Evolutionary conservation across 495 filamentous ascomycete genomes (phyloP).

Genomic region (Massariosphaeria phaeospora): DNA sequence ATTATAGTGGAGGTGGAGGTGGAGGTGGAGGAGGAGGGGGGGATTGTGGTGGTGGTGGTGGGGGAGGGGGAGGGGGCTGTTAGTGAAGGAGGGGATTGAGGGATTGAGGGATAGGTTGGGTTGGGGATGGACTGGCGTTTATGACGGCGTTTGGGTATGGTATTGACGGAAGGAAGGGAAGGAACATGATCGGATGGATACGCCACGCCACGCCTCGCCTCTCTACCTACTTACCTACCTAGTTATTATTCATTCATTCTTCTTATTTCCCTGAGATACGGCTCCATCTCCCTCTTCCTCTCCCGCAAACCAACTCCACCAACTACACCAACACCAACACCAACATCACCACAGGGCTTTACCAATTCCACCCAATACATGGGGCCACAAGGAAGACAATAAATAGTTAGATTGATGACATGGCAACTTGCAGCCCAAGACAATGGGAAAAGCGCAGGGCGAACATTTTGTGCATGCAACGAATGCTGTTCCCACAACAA

Average conservation of each 20-base stretch:
- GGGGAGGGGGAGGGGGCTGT: conserved; percentile 32
- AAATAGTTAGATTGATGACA: too few species aligned
- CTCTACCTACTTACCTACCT: too few species aligned
- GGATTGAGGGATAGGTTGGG: too few species aligned
- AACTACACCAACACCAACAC: not conserved
- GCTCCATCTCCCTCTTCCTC: too few species aligned
- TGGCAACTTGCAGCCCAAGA: too few species aligned
- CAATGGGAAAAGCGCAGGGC: too few species aligned
- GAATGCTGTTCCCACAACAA: too few species aligned
- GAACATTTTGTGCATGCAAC: too few species aligned
- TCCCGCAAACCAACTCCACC: not conserved
- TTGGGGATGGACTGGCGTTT: not conserved
- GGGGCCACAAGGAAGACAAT: too few species aligned
- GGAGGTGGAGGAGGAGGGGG: conserved; percentile 71
- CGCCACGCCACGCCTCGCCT: too few species aligned
- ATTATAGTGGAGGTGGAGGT: conserved; percentile 71
- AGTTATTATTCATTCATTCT: too few species aligned
- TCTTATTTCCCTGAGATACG: too few species aligned
- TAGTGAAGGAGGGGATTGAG: not conserved
- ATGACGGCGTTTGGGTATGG: not conserved
- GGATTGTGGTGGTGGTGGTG: conserved; percentile 55
- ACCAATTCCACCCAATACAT: not conserved
- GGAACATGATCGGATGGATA: conserved; percentile 2
- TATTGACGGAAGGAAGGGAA: not conserved
- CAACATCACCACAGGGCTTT: not conserved